A percentile compares a stretch with the other conserved stretches of the same genome.
These are phyloP conservation scores for Arthrobotrys sinensis DNA, from an alignment of 2,329 filamentous ascomycete genomes.

Conservation along the genomic window DNA sequence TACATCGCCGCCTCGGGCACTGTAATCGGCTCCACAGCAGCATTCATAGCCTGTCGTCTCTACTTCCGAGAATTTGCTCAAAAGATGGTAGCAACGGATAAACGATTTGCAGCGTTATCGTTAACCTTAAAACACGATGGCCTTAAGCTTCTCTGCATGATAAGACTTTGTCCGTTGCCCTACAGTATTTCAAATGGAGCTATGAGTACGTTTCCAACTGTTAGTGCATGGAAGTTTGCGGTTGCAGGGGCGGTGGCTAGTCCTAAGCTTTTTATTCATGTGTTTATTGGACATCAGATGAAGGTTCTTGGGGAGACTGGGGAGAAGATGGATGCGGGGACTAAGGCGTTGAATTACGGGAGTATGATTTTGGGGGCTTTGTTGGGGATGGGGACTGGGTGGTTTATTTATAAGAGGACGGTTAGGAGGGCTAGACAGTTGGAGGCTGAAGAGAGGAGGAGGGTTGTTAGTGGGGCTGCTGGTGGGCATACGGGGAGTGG, in stretches of 20 bases:
- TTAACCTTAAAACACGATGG: constrained; percentile 93
- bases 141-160: constrained; percentile 88
- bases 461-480: constrained; percentile 19
- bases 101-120: constrained; percentile 87
- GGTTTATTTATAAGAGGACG: constrained; percentile 79
- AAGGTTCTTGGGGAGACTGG: constrained; percentile 83
- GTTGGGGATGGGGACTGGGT: constrained; percentile 82
- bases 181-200: constrained; percentile 96
- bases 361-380: constrained; percentile 77
- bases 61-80: constrained; percentile 84
- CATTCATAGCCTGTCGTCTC: constrained; percentile 85
- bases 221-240: constrained; percentile 81
- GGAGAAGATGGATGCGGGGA: constrained; percentile 83
- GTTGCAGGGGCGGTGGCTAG: constrained; percentile 84
- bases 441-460: constrained; percentile 62
- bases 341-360: constrained; percentile 86
- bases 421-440: constrained; percentile 62
- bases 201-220: constrained; percentile 91
- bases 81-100: constrained; percentile 83
- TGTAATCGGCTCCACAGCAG: constrained; percentile 81
- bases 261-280: constrained; percentile 90
- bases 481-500: constrained; percentile 12
- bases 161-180: constrained; percentile 90
- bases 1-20: constrained; percentile 85
- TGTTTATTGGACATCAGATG: constrained; percentile 90